Conservation (phyloP, 2,329 filamentous ascomycete species). For the Pseudogymnoascus sp. region DNA sequence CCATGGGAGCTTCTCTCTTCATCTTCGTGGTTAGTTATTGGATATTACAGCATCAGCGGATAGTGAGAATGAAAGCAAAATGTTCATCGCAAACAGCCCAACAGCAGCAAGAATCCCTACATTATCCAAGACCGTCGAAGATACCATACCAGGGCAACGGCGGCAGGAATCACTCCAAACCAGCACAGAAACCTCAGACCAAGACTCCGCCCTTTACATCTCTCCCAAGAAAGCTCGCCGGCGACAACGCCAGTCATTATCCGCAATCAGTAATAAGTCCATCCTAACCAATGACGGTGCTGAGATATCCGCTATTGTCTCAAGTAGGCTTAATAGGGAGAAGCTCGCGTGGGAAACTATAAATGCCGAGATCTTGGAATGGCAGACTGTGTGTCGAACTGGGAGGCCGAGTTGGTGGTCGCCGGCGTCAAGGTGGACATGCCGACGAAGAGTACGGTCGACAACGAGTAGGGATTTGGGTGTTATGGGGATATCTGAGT, state of each 20-base stretch:
- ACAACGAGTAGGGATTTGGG: not conserved
- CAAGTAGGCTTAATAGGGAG: constrained; percentile 12
- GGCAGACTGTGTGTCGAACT: constrained; percentile 25
- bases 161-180: not conserved
- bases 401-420: constrained; percentile 28
- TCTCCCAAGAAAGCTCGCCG: constrained; percentile 2
- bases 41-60: not conserved
- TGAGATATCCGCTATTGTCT: constrained; percentile 11
- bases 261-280: constrained; percentile 20
- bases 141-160: too few relatives aligned
- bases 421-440: constrained; percentile 19
- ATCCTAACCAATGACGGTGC: constrained; percentile 14
- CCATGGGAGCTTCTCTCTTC: constrained; percentile 2
- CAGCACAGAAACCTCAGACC: not conserved
- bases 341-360: constrained; percentile 23
- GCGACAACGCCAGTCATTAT: constrained; percentile 19
- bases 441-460: not conserved
- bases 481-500: constrained; percentile 11
- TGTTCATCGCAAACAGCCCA: not conserved
- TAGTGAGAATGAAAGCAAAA: not conserved
- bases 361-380: constrained; percentile 26
- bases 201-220: not conserved
- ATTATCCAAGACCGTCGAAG: too few relatives aligned
- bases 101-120: not conserved
- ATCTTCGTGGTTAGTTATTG: not conserved